Evolutionary conservation across 1,139 yeast species (phyloP).

Genomic region (Scheffersomyces illinoinensis): DNA sequence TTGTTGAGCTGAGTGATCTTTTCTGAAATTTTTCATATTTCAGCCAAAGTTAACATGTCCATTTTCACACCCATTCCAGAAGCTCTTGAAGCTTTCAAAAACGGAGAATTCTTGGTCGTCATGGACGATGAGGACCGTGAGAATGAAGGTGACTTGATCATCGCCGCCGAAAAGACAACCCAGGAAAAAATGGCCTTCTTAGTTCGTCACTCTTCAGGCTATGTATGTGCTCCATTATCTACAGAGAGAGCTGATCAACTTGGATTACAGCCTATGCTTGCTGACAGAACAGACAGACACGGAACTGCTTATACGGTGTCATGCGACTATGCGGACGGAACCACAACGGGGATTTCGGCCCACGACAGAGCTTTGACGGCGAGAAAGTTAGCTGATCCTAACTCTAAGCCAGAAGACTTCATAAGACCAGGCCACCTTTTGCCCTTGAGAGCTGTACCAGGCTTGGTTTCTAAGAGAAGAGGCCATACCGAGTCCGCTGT

Average conservation of each 20-base stretch:
- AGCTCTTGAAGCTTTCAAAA: slow-evolving; percentile 76
- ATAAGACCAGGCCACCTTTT: slow-evolving; percentile 91
- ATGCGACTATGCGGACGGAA: slow-evolving; percentile 79
- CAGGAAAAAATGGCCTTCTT: slow-evolving; percentile 92
- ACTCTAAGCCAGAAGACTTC: slow-evolving; percentile 61
- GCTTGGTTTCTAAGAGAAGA: slow-evolving; percentile 75
- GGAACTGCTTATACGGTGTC: slow-evolving; percentile 97
- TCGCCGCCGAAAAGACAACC: slow-evolving; percentile 81
- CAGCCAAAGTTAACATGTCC: slow-evolving; percentile 9
- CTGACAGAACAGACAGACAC: slow-evolving; percentile 73
- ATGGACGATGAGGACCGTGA: slow-evolving; percentile 96
- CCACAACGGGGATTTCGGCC: slow-evolving; percentile 98
- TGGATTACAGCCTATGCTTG: slow-evolving; percentile 78
- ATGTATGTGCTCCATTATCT: slow-evolving; percentile 88
- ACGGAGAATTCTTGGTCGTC: slow-evolving; percentile 88
- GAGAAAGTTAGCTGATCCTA: slow-evolving; percentile 62
- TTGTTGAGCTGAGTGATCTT: neutral
- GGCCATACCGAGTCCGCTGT: slow-evolving; percentile 99
- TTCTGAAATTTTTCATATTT: neutral
- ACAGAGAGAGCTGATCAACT: slow-evolving; percentile 76
- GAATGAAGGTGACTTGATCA: slow-evolving; percentile 95
- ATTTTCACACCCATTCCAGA: slow-evolving; percentile 62
- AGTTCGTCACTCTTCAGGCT: slow-evolving; percentile 87
- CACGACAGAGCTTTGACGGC: slow-evolving; percentile 90
- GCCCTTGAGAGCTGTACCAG: slow-evolving; percentile 89